Evolutionary conservation across 148 eudicot species (phyloP).

Genomic region (Silene conica): DNA sequence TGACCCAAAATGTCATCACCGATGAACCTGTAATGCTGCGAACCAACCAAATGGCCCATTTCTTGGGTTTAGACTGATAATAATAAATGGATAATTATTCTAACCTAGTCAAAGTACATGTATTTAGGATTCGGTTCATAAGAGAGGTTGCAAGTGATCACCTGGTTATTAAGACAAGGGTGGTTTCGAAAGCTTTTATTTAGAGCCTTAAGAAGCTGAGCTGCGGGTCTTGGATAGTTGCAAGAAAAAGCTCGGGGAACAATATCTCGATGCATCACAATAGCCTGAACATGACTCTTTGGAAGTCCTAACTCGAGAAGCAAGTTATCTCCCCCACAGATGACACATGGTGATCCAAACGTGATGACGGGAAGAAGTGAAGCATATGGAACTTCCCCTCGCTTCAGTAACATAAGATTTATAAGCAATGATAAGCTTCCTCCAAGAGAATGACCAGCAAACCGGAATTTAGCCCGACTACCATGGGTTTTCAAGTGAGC

Average conservation of each 20-base stretch:
- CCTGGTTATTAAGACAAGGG: constrained; percentile 85
- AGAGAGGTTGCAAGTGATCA: constrained; percentile 14
- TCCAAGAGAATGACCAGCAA: constrained; percentile 96
- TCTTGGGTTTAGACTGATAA: no score
- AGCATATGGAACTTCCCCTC: constrained; percentile 65
- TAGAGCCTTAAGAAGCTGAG: constrained; percentile 79
- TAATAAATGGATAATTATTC: neutral
- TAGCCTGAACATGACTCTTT: constrained; percentile 65
- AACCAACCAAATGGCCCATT: no score
- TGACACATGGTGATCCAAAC: constrained; percentile 82
- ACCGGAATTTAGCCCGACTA: constrained; percentile 66
- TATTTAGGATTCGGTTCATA: neutral
- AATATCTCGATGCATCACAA: constrained; percentile 86
- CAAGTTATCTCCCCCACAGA: constrained; percentile 90
- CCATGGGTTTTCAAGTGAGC: constrained; percentile 63
- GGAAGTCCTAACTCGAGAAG: constrained; percentile 73
- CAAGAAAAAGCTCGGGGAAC: constrained; percentile 98
- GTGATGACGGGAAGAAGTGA: constrained; percentile 87
- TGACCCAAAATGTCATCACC: no score
- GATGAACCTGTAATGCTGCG: no score
- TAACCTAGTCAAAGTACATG: neutral
- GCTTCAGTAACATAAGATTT: constrained; percentile 78
- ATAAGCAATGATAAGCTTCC: constrained; percentile 82
- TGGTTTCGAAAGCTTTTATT: constrained; percentile 81
- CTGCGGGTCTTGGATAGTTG: constrained; percentile 82